Percentiles rank a stretch among this genome's conserved stretches.
Evolutionary conservation across 1,284 basidiomycete species (phyloP).

Genomic region (Heterobasidion parviporum): DNA sequence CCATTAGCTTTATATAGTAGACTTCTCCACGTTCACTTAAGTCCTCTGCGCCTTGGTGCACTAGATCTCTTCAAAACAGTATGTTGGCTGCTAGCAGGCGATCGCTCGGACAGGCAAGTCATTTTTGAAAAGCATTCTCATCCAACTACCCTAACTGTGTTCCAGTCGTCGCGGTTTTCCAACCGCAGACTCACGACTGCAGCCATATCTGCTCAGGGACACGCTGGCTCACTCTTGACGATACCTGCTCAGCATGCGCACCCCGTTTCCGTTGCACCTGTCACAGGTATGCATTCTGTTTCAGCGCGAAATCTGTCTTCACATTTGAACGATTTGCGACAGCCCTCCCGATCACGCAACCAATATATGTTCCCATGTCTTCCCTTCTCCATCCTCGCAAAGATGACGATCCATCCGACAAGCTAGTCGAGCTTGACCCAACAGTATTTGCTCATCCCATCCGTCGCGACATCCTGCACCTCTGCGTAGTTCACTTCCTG

Average conservation of each 20-base stretch:
- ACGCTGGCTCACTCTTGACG: not conserved
- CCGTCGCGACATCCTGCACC: constrained; percentile 88
- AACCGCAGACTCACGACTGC: not conserved
- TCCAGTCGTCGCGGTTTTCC: not conserved
- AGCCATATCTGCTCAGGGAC: not conserved
- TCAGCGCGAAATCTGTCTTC: not conserved
- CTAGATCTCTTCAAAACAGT: not conserved
- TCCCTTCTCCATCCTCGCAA: constrained; percentile 41
- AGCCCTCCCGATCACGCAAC: constrained; percentile 36
- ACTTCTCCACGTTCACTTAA: too few species aligned
- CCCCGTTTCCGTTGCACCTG: not conserved
- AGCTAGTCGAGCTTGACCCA: constrained; percentile 70
- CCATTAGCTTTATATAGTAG: too few species aligned
- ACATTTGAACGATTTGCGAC: not conserved
- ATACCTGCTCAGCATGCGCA: not conserved
- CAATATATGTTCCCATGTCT: constrained; percentile 53
- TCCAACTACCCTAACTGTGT: not conserved
- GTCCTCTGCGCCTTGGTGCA: too few species aligned
- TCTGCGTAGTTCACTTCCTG: constrained; percentile 86
- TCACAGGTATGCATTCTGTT: not conserved
- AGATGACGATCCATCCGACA: constrained; percentile 30
- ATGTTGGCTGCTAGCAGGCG: constrained; percentile 21
- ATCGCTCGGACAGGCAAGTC: constrained; percentile 18
- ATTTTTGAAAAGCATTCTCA: not conserved
- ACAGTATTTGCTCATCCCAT: constrained; percentile 83